Evolutionary conservation across 2,329 filamentous ascomycete species (phyloP).

Genomic region (Cordyceps cicadae): DNA sequence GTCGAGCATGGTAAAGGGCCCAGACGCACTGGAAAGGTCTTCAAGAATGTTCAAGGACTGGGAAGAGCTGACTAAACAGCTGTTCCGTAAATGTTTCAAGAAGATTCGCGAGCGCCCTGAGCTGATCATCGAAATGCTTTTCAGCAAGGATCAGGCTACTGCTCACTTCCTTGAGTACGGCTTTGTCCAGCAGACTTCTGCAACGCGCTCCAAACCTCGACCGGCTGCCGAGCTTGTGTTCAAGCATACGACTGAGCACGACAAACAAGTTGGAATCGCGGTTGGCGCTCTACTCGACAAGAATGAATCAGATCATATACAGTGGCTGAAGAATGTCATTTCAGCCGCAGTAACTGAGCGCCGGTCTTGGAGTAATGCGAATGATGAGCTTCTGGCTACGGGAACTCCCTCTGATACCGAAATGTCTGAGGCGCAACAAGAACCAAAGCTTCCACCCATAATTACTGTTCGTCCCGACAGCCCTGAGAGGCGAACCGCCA

Average conservation of each 20-base stretch:
- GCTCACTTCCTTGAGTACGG: conserved; percentile 86
- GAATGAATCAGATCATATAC: conserved; percentile 64
- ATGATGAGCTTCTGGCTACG: conserved; percentile 46
- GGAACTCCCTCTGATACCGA: conserved; percentile 26
- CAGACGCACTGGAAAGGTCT: conserved; percentile 61
- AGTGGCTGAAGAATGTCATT: conserved; percentile 72
- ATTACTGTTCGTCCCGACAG: conserved; percentile 52
- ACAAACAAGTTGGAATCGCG: conserved; percentile 69
- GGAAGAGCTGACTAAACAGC: conserved; percentile 79
- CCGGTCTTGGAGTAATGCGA: conserved; percentile 66
- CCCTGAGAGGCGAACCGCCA: conserved; percentile 58
- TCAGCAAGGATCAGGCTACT: conserved; percentile 80
- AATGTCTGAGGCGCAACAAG: conserved; percentile 19
- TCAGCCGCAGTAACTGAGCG: conserved; percentile 62
- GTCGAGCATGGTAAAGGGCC: conserved; percentile 86
- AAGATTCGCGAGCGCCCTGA: conserved; percentile 81
- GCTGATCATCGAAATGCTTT: conserved; percentile 83
- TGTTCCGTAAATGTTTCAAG: conserved; percentile 72
- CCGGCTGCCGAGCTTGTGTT: conserved; percentile 79
- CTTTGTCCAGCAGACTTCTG: conserved; percentile 71
- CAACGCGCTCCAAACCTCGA: conserved; percentile 44
- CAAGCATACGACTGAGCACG: conserved; percentile 57
- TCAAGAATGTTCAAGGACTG: conserved; percentile 73
- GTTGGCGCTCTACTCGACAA: conserved; percentile 74
- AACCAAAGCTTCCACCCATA: conserved; percentile 23